A percentile compares a stretch with the other conserved stretches of the same genome.
These are phyloP conservation scores for Fonsecaea multimorphosa DNA, from an alignment of 2,329 filamentous ascomycete species.

Conservation along the genomic window DNA sequence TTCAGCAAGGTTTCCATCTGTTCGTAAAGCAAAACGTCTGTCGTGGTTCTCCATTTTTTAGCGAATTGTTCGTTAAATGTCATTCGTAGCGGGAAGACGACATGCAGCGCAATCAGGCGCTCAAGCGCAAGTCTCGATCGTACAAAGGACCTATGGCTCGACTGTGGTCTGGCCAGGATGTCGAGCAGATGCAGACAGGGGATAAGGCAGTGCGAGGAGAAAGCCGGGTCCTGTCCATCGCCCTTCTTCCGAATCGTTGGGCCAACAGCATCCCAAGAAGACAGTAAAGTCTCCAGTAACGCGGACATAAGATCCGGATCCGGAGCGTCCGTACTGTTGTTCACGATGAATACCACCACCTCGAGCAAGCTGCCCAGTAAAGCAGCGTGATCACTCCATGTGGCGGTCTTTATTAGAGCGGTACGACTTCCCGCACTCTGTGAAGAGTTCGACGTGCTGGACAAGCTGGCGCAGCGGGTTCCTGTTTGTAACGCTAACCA, in stretches of 20 bases:
- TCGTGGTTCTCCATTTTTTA: constrained; percentile 30
- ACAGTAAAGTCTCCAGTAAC: constrained; percentile 15
- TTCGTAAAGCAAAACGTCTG: constrained; percentile 27
- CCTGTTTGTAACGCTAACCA: constrained; percentile 30
- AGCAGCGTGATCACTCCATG: constrained; percentile 19
- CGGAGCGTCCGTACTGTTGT: not conserved
- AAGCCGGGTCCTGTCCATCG: constrained; percentile 28
- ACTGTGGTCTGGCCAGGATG: constrained; percentile 1
- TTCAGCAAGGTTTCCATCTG: constrained; percentile 28
- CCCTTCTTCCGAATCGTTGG: constrained; percentile 1
- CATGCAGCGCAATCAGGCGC: constrained; percentile 44
- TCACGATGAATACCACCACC: constrained; percentile 3
- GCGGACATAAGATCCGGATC: constrained; percentile 4
- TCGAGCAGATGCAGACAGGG: constrained; percentile 42
- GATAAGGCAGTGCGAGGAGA: constrained; percentile 40
- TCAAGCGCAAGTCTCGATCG: constrained; percentile 38
- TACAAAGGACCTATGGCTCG: not conserved
- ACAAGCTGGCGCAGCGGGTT: constrained; percentile 25
- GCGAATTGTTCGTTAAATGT: constrained; percentile 32
- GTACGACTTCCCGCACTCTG: not conserved
- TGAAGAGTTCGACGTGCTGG: constrained; percentile 3
- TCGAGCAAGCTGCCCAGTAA: constrained; percentile 28
- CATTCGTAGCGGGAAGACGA: constrained; percentile 44
- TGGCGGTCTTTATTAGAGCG: constrained; percentile 15
- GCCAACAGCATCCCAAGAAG: constrained; percentile 23